Percentiles rank a stretch among this genome's conserved stretches.
phyloP scores from a whole-genome alignment of 768 basidiomycete species.

The Psilocybe tampanensis region DNA sequence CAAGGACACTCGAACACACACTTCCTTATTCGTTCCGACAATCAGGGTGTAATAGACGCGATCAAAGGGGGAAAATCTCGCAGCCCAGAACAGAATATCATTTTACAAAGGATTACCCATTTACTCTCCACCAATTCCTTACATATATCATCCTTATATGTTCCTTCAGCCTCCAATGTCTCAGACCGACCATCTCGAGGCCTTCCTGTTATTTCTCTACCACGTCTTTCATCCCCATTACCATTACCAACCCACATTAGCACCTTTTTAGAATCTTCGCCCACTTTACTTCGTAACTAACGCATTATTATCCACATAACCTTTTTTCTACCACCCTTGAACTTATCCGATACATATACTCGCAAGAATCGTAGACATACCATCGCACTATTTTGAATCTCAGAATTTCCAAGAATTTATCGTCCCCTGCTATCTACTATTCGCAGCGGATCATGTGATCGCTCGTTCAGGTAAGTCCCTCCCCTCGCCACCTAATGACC shows the following conservation, averaged over 20 bases:
- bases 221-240: neutral
- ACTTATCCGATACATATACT: no score
- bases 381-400: no score
- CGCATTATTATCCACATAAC: neutral
- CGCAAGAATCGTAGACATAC: no score
- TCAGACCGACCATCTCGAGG: conserved; percentile 27
- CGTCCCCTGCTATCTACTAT: no score
- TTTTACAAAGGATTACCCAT: conserved; percentile 25
- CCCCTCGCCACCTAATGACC: no score
- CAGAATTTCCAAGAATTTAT: no score
- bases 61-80: conserved; percentile 26
- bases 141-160: conserved; percentile 27
- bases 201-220: neutral
- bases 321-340: no score
- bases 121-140: conserved; percentile 24
- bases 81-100: conserved; percentile 29
- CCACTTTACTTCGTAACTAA: neutral
- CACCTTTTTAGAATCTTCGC: neutral
- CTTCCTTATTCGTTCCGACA: conserved; percentile 35
- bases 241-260: neutral
- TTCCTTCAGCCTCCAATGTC: conserved; percentile 23
- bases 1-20: conserved; percentile 23
- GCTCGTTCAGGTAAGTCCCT: no score
- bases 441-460: no score
- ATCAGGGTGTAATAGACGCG: conserved; percentile 32